Percentiles rank a stretch among this genome's conserved stretches.
Conservation (phyloP, 1,284 basidiomycete genomes). For the Phenoliferia sp. region DNA sequence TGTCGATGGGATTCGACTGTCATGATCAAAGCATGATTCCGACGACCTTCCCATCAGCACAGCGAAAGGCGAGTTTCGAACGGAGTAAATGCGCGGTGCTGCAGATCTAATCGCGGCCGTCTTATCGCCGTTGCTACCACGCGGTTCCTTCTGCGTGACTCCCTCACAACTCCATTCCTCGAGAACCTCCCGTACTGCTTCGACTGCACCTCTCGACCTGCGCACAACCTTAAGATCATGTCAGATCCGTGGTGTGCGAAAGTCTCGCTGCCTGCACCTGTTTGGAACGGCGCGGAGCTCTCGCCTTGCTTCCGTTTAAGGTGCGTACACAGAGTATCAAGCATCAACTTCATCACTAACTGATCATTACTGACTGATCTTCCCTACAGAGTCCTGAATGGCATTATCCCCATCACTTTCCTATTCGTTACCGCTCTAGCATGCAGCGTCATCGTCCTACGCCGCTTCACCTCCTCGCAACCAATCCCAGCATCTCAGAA, state of each 20-base stretch:
- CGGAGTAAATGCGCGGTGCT: too few species aligned
- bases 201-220: too few species aligned
- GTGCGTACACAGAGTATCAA: neutral
- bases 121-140: too few species aligned
- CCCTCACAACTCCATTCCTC: too few species aligned
- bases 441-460: neutral
- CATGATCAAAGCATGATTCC: too few species aligned
- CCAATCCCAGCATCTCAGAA: neutral
- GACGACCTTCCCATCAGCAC: too few species aligned
- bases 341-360: neutral
- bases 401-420: neutral
- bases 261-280: neutral
- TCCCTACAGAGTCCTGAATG: neutral
- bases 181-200: too few species aligned
- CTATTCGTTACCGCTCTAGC: neutral
- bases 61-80: too few species aligned
- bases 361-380: neutral
- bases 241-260: neutral
- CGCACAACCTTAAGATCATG: too few species aligned
- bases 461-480: neutral
- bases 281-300: neutral
- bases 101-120: too few species aligned
- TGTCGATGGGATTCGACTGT: too few species aligned
- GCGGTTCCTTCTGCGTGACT: too few species aligned
- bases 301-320: neutral